These are phyloP conservation scores for Aspergillus affinis DNA, from an alignment of 495 filamentous ascomycete genomes.

Conservation along the genomic window DNA sequence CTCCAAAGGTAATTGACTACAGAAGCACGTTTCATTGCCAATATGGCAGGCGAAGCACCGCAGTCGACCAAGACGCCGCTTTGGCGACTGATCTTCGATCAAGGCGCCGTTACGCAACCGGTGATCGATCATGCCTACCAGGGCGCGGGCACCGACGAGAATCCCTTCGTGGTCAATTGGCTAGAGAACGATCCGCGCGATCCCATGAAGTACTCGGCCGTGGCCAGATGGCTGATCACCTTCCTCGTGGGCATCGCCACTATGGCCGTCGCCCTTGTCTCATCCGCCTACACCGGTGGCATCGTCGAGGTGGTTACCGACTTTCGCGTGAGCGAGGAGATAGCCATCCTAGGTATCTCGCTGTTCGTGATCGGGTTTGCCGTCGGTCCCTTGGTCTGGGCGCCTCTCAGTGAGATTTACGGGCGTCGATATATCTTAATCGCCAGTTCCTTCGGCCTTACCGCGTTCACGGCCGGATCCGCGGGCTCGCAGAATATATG, in stretches of 20 bases:
- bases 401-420: slow-evolving; percentile 4
- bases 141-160: slow-evolving; percentile 60
- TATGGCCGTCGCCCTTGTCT: slow-evolving; percentile 1
- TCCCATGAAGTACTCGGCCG: slow-evolving; percentile 52
- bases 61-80: slow-evolving; percentile 1
- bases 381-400: slow-evolving; percentile 3
- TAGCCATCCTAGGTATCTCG: slow-evolving; percentile 4
- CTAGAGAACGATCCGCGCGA: slow-evolving; percentile 62
- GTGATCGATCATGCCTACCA: slow-evolving; percentile 41
- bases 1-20: no score
- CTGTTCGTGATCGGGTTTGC: slow-evolving; percentile 7
- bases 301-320: neutral
- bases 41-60: no score
- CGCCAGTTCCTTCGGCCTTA: neutral
- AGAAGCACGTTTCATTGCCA: no score
- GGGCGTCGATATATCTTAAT: slow-evolving; percentile 5
- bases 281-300: slow-evolving; percentile 2
- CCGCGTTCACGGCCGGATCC: no score
- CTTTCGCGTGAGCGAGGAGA: neutral
- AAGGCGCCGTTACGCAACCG: slow-evolving; percentile 2
- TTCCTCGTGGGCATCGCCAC: slow-evolving; percentile 1
- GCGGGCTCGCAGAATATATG: no score
- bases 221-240: slow-evolving; percentile 41
- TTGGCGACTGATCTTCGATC: slow-evolving; percentile 1
- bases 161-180: slow-evolving; percentile 67